A percentile compares a stretch with the other conserved stretches of the same genome.
phyloP scores from a whole-genome alignment of 805 yeast genomes.

The Priceomyces castillae region DNA sequence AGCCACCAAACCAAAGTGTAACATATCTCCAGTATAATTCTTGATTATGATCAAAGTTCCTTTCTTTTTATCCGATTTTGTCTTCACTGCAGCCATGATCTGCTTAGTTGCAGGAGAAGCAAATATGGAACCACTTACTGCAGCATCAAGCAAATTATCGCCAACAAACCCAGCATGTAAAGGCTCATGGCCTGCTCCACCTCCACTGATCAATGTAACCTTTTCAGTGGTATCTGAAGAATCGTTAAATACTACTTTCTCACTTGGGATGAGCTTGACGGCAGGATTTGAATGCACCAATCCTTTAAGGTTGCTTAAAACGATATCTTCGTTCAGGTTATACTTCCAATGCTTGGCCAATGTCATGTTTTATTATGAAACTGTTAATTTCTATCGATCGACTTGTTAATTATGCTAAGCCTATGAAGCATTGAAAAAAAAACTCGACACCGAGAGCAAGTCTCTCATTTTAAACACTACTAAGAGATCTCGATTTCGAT shows the following conservation, averaged over 20 bases:
- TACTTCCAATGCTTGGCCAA: slow-evolving; percentile 51
- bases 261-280: slow-evolving; percentile 51
- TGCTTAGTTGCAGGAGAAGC: slow-evolving; percentile 96
- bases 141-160: slow-evolving; percentile 75
- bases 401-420: too few species aligned
- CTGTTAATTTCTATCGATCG: too few species aligned
- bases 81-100: slow-evolving; percentile 66
- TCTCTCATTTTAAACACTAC: too few species aligned
- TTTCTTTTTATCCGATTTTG: slow-evolving; percentile 45
- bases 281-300: slow-evolving; percentile 55
- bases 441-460: too few species aligned
- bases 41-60: slow-evolving; percentile 82
- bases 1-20: slow-evolving; percentile 89
- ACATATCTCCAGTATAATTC: slow-evolving; percentile 91
- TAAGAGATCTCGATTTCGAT: too few species aligned
- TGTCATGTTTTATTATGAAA: slow-evolving; percentile 14
- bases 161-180: slow-evolving; percentile 92
- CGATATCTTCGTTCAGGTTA: slow-evolving; percentile 41
- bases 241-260: slow-evolving; percentile 52
- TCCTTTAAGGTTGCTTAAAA: slow-evolving; percentile 49
- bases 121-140: slow-evolving; percentile 87
- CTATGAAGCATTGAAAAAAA: too few species aligned
- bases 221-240: slow-evolving; percentile 42
- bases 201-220: slow-evolving; percentile 80
- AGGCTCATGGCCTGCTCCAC: slow-evolving; percentile 97